Evolutionary conservation across 148 eudicot genomes (phyloP).

Genomic region (Camellia lanceoleosa): DNA sequence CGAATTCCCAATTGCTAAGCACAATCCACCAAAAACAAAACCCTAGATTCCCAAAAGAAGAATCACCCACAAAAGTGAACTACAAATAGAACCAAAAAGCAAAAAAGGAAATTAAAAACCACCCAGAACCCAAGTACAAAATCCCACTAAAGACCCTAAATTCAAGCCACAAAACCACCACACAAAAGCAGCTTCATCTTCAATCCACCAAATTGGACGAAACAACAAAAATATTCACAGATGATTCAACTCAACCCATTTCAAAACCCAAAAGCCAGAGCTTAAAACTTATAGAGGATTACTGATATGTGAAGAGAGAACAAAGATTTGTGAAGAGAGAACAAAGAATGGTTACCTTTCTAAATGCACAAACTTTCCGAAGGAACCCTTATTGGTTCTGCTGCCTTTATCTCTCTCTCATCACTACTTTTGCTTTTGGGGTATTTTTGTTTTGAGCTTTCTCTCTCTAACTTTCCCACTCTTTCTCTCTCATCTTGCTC

Average conservation of each 20-base stretch:
- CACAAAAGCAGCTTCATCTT: not conserved
- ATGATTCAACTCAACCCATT: not conserved
- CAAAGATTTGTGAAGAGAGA: constrained; percentile 6
- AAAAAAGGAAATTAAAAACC: not conserved
- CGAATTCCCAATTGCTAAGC: not conserved
- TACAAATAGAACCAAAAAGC: not conserved
- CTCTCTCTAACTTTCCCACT: constrained; percentile 30
- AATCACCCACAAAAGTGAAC: too few species aligned
- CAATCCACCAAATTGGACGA: constrained; percentile 11
- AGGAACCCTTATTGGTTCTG: constrained; percentile 26
- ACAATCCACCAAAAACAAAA: constrained; percentile 14
- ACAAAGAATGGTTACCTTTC: constrained; percentile 28
- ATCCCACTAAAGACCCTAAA: not conserved
- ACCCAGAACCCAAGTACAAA: not conserved
- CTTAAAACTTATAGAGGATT: not conserved
- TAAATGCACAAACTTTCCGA: constrained; percentile 32
- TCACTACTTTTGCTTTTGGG: constrained; percentile 19
- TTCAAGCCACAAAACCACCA: not conserved
- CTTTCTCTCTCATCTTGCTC: not conserved
- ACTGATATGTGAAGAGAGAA: not conserved
- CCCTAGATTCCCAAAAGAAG: not conserved
- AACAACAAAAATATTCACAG: too few species aligned
- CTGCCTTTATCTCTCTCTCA: constrained; percentile 18
- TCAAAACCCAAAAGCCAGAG: not conserved
- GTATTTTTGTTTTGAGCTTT: not conserved